These are phyloP conservation scores for Beauveria sp. DNA, from an alignment of 2,329 filamentous ascomycete genomes.

Conservation along the genomic window DNA sequence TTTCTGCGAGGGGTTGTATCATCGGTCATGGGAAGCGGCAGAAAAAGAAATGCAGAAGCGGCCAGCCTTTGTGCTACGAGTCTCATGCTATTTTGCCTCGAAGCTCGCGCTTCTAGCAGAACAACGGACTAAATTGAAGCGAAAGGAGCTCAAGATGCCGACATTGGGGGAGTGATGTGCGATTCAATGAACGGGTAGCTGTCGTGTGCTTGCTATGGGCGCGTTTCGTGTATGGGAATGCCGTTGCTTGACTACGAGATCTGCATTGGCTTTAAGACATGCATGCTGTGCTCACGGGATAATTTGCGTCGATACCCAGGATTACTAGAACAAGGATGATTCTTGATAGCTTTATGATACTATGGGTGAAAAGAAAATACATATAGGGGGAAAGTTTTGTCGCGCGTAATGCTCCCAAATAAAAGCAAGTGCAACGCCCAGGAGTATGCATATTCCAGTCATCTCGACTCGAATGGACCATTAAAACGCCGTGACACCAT, in stretches of 20 bases:
- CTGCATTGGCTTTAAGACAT: background rate
- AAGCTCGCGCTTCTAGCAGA: constrained; percentile 20
- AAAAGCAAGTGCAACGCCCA: background rate
- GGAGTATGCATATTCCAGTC: background rate
- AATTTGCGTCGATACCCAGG: background rate
- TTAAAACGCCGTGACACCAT: background rate
- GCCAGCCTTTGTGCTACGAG: constrained; percentile 23
- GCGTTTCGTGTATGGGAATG: background rate
- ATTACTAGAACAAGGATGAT: background rate
- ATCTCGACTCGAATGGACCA: background rate
- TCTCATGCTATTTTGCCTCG: constrained; percentile 24
- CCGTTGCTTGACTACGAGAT: background rate
- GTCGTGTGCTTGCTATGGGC: background rate
- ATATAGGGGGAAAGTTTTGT: background rate
- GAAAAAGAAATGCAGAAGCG: constrained; percentile 20
- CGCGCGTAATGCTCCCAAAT: background rate
- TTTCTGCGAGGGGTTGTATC: constrained; percentile 26
- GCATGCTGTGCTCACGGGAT: background rate
- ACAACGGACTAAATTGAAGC: constrained; percentile 19
- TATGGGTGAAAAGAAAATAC: background rate
- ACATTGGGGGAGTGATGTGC: background rate
- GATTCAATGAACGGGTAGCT: background rate
- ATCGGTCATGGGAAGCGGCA: constrained; percentile 19
- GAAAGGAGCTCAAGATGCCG: constrained; percentile 21
- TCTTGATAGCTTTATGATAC: background rate